A percentile compares a stretch with the other conserved stretches of the same genome.
phyloP scores from a whole-genome alignment of 768 basidiomycete genomes.

The Boletus subparvulus region DNA sequence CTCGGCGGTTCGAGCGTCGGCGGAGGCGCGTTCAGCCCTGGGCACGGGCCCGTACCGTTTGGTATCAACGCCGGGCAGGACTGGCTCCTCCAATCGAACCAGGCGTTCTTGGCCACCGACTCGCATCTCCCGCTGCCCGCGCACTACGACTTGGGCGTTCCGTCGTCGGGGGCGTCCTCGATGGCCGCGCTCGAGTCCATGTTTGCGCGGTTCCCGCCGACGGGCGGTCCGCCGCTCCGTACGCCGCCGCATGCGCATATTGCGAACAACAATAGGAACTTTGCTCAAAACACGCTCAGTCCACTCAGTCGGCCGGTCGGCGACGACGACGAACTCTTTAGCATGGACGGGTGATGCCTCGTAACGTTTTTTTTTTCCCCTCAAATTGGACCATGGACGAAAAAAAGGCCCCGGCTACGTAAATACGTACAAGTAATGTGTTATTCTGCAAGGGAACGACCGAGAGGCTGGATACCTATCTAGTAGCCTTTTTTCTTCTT shows the following conservation, averaged over 20 bases:
- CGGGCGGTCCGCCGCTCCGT: conserved; percentile 24
- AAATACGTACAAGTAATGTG: conserved; percentile 31
- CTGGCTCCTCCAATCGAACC: conserved; percentile 30
- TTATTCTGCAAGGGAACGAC: conserved; percentile 27
- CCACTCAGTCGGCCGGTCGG: conserved; percentile 62
- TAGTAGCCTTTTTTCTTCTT: conserved; percentile 21
- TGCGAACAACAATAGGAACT: conserved; percentile 24
- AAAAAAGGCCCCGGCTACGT: conserved; percentile 10
- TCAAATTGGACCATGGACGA: conserved; percentile 15
- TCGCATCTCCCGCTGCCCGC: conserved; percentile 26
- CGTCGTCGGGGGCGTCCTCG: conserved; percentile 13
- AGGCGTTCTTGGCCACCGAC: conserved; percentile 18
- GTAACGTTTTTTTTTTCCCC: no score
- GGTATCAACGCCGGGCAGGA: conserved; percentile 32
- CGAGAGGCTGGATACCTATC: conserved; percentile 33
- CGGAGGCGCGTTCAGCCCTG: conserved; percentile 29
- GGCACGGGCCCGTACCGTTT: conserved; percentile 32
- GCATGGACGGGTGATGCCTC: conserved; percentile 52
- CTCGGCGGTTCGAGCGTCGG: conserved; percentile 27
- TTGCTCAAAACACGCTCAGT: conserved; percentile 46
- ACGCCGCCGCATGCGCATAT: conserved; percentile 28
- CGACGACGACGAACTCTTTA: conserved; percentile 69
- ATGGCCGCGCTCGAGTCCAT: conserved; percentile 46
- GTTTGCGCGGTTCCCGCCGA: conserved; percentile 47
- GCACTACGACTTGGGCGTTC: conserved; percentile 19